Conservation (phyloP, 805 yeast species). For the Wickerhamomyces alni region DNA sequence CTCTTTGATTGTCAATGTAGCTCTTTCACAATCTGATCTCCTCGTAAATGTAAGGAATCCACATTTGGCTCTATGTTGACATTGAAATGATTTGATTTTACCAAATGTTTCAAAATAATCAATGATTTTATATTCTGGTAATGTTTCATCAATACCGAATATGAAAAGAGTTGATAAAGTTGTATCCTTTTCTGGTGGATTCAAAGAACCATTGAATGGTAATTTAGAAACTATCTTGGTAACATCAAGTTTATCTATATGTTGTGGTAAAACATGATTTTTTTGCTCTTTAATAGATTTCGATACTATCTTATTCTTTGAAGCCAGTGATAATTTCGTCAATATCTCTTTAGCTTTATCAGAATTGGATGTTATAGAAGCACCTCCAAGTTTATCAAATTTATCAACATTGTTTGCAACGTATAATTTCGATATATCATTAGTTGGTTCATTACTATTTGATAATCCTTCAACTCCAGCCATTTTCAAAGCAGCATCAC, state of each 20-base stretch:
- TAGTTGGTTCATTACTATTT: conserved; percentile 36
- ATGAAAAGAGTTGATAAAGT: conserved; percentile 56
- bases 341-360: conserved; percentile 48
- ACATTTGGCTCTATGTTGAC: conserved; percentile 54
- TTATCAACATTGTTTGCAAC: conserved; percentile 44
- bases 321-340: conserved; percentile 30
- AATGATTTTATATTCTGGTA: conserved; percentile 58
- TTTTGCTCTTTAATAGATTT: conserved; percentile 8
- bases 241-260: conserved; percentile 35
- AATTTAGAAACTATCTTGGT: conserved; percentile 48
- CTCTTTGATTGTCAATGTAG: conserved; percentile 14
- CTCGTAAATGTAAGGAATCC: conserved; percentile 55
- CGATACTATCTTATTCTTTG: conserved; percentile 9
- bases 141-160: conserved; percentile 63
- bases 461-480: conserved; percentile 42
- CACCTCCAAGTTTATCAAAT: conserved; percentile 30
- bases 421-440: conserved; percentile 49
- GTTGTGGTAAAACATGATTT: conserved; percentile 9
- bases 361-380: conserved; percentile 25
- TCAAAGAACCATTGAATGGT: conserved; percentile 63
- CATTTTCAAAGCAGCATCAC: conserved; percentile 77
- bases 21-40: conserved; percentile 43
- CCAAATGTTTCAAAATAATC: conserved; percentile 45
- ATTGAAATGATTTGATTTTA: conserved; percentile 38
- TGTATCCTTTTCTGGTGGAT: conserved; percentile 33